Evolutionary conservation across 768 basidiomycete genomes (phyloP).

Genomic region (Rhodocollybia butyracea): DNA sequence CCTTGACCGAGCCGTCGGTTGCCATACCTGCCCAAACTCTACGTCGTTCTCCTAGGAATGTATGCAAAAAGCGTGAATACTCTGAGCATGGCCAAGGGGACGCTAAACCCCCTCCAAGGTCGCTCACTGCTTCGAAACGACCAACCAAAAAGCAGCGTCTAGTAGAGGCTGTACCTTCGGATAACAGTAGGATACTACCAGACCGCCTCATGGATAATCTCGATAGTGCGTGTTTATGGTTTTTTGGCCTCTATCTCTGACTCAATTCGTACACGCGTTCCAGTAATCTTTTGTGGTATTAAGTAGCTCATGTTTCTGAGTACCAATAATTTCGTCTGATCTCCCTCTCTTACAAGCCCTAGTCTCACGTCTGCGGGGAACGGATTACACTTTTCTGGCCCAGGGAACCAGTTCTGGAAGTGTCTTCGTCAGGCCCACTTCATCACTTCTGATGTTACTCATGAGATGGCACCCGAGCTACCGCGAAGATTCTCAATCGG

Average conservation of each 20-base stretch:
- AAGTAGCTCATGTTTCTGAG: too few species aligned
- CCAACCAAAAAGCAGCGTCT: neutral
- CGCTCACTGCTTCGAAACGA: neutral
- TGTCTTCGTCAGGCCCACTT: neutral
- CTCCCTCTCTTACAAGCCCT: neutral
- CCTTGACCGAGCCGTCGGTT: neutral
- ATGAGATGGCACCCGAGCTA: neutral
- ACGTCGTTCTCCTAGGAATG: neutral
- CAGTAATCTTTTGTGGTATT: slow-evolving; percentile 4
- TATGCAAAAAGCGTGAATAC: neutral
- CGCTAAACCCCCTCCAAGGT: too few species aligned
- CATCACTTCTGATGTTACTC: neutral
- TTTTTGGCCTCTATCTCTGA: too few species aligned
- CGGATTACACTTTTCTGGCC: neutral
- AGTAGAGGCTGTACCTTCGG: too few species aligned
- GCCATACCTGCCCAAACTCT: neutral
- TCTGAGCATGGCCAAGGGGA: neutral
- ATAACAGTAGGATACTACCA: too few species aligned
- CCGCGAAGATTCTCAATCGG: neutral
- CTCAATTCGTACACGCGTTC: too few species aligned
- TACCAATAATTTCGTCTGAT: neutral
- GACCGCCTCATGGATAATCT: neutral
- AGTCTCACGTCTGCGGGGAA: neutral
- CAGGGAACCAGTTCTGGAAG: neutral
- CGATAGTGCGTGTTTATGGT: neutral